phyloP scores from a whole-genome alignment of 2,329 filamentous ascomycete species.

The Rutstroemia sp. region DNA sequence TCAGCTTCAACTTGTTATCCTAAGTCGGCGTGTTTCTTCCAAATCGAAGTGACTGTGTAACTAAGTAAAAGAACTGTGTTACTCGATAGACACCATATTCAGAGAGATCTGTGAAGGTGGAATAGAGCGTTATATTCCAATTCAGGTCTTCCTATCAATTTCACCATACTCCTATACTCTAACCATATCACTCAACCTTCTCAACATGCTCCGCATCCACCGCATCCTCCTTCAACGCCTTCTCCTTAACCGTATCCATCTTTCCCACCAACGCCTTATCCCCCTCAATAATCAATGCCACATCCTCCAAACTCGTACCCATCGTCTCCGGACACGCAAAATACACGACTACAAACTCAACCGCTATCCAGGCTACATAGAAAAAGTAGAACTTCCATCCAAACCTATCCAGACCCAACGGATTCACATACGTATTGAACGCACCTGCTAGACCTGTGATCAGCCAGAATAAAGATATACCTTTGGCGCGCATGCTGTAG shows the following conservation, averaged over 20 bases:
- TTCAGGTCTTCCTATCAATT: too few species aligned
- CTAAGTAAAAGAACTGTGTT: background rate
- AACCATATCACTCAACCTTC: background rate
- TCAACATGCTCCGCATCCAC: slow-evolving; percentile 5
- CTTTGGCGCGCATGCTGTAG: slow-evolving; percentile 32
- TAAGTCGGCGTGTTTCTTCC: too few species aligned
- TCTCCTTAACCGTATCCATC: slow-evolving; percentile 9
- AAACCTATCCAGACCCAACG: slow-evolving; percentile 38
- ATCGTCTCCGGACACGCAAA: slow-evolving; percentile 37
- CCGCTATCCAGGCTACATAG: slow-evolving; percentile 46
- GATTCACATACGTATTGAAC: slow-evolving; percentile 32
- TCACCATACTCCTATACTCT: background rate
- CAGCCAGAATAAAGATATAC: slow-evolving; percentile 36
- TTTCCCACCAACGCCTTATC: slow-evolving; percentile 37
- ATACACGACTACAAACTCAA: slow-evolving; percentile 53
- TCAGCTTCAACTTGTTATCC: too few species aligned
- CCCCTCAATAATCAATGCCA: slow-evolving; percentile 59
- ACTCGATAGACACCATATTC: background rate
- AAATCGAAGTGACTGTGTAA: too few species aligned
- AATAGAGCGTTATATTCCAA: background rate
- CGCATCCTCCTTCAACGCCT: slow-evolving; percentile 11
- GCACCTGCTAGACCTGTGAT: slow-evolving; percentile 30
- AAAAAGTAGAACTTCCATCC: slow-evolving; percentile 34
- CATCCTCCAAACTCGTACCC: slow-evolving; percentile 17
- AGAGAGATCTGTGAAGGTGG: background rate